Evolutionary conservation across 169 alveolate species (phyloP), one percentile per base, ranked within the genome.

Genomic region (Cryptosporidium sp.): DNA sequence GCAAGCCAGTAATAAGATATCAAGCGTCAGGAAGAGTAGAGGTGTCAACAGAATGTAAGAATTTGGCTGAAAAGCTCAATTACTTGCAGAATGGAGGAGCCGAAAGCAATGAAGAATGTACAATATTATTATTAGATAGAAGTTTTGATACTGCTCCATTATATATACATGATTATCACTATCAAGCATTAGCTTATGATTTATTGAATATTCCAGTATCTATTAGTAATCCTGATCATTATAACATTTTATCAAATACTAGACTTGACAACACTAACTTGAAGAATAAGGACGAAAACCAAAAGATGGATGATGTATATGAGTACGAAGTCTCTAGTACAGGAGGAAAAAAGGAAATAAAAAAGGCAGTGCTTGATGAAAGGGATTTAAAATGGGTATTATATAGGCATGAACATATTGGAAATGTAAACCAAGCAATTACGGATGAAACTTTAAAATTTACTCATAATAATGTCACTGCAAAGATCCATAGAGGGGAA

Each of bases 141-240:
- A 93, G 95, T 6, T 72, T 92, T 18, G 97, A 94, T 53, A 75
- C 92, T 23, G 86, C 91, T 39, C 94, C 96, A 26, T 44, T 94
- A 52, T 92, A 92, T 75, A 89, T 93, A n/a, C 97, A 94, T 70
- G 97, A 94, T 42, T 94, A 94, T 45, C 75, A 94, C 2, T 94
- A 94, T 75, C 97, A 94, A 71, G 96, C 96, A 37, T 85, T 94
- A 26, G 92, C 94, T 12, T 94, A 94, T 86, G 97, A 94, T 61
- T 70, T 94, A 8, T 18, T 94, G 71, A 68, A 86, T 23, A 85
- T 94, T 60, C 89, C 89, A 9, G 89, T 80, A 3, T 62, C 89
- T 9, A 14, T 80, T 10, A 65, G 56, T 2, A 45, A 51, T 80
- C 52, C 60, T 10, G 60, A 60, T 61, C 26, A 61, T 42, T 31